phyloP scores from a whole-genome alignment of 306 rosid species.

The Canavalia ensiformis region DNA sequence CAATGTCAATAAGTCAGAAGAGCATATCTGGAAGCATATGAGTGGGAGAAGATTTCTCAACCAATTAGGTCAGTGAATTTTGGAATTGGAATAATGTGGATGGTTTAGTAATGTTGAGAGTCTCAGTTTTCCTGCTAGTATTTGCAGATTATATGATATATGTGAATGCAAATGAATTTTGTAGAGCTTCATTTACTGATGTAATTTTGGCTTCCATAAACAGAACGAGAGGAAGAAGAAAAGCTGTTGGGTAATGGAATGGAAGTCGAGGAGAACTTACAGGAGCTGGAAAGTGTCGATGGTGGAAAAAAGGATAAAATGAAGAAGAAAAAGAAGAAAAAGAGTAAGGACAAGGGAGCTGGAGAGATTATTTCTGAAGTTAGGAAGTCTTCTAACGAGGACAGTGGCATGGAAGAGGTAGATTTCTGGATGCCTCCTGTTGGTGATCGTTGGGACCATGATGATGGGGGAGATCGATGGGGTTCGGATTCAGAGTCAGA shows the following conservation, averaged over 20 bases:
- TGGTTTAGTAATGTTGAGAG: slow-evolving; percentile 10
- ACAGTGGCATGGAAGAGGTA: slow-evolving; percentile 63
- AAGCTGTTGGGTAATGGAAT: slow-evolving; percentile 53
- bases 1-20: slow-evolving; percentile 89
- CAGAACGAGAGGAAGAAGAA: slow-evolving; percentile 76
- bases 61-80: slow-evolving; percentile 74
- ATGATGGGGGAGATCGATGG: slow-evolving; percentile 88
- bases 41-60: slow-evolving; percentile 90
- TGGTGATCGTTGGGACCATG: slow-evolving; percentile 93
- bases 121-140: slow-evolving; percentile 10
- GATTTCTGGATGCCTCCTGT: slow-evolving; percentile 89
- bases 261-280: slow-evolving; percentile 56
- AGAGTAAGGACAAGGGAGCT: slow-evolving; percentile 48
- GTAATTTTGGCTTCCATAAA: slow-evolving; percentile 35
- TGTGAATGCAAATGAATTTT: neutral
- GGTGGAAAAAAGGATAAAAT: slow-evolving; percentile 48
- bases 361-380: slow-evolving; percentile 65
- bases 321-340: slow-evolving; percentile 53
- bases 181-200: slow-evolving; percentile 24
- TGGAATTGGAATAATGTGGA: slow-evolving; percentile 5
- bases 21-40: slow-evolving; percentile 98
- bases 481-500: slow-evolving; percentile 72
- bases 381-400: slow-evolving; percentile 57
- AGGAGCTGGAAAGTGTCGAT: slow-evolving; percentile 50
- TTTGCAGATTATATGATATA: neutral